Evolutionary conservation across 345 rosid genomes (phyloP).

Genomic region (Populus pruinosa): DNA sequence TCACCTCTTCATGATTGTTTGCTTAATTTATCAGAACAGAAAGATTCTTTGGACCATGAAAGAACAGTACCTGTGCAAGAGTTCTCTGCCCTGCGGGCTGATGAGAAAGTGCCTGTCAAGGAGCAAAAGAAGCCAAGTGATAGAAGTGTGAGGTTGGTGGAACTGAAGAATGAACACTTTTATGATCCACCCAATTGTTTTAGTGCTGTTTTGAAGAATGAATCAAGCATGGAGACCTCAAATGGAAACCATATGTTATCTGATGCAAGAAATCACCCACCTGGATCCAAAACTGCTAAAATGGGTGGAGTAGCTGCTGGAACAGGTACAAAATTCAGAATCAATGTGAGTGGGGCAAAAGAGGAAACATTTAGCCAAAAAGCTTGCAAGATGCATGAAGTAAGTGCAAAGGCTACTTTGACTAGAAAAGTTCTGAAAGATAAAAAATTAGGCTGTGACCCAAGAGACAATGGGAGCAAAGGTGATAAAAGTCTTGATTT

Average conservation of each 20-base stretch:
- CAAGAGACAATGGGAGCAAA: constrained; percentile 39
- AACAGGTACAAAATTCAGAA: not conserved
- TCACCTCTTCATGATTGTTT: constrained; percentile 75
- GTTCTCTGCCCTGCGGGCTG: not conserved
- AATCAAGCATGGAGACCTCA: not conserved
- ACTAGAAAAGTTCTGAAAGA: constrained; percentile 47
- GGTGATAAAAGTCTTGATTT: constrained; percentile 4
- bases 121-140: not conserved
- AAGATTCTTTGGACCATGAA: constrained; percentile 29
- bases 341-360: not conserved
- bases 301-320: too few species aligned
- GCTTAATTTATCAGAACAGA: constrained; percentile 40
- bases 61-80: constrained; percentile 22
- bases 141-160: not conserved
- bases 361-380: not conserved
- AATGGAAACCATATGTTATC: not conserved
- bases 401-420: constrained; percentile 41
- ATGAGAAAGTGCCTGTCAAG: not conserved
- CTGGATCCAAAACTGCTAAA: not conserved
- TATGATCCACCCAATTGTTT: not conserved
- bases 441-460: constrained; percentile 34
- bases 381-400: constrained; percentile 8
- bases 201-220: not conserved
- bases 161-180: not conserved
- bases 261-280: not conserved